Conservation (phyloP, 208 protist genomes). For the Leishmania arabica region DNA sequence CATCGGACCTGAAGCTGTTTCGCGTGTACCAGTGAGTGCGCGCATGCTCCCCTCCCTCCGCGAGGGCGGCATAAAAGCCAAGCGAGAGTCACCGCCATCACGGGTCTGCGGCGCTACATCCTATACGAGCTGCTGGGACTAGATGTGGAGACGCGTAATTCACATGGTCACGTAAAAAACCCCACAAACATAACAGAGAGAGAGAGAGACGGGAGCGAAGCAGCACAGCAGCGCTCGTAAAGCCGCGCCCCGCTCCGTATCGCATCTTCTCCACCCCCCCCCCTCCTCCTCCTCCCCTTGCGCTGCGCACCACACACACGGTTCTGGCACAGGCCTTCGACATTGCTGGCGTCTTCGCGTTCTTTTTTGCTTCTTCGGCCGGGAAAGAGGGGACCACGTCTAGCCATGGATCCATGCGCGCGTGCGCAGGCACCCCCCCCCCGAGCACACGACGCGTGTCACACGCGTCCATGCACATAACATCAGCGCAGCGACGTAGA, state of each 20-base stretch:
- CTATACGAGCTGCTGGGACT: neutral
- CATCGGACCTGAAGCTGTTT: neutral
- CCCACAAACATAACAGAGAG: neutral
- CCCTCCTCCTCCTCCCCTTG: neutral
- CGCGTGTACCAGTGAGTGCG: neutral
- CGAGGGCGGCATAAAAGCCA: neutral
- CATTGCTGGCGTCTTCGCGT: neutral
- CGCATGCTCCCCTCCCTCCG: neutral
- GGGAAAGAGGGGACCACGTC: no score
- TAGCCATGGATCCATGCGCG: neutral
- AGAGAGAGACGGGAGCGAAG: neutral
- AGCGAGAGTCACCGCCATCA: neutral
- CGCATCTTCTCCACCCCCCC: no score
- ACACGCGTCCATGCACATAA: neutral
- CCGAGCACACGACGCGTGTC: no score
- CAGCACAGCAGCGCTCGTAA: neutral
- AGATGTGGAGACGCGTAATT: neutral
- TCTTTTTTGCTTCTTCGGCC: neutral
- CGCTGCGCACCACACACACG: neutral
- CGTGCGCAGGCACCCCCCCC: no score
- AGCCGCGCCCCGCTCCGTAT: neutral
- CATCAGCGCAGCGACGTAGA: constrained; percentile 19
- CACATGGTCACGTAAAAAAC: neutral
- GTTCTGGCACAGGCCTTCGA: neutral
- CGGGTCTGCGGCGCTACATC: neutral